Conservation (phyloP, 495 filamentous ascomycete genomes). For the Lentithecium fluviatile region DNA sequence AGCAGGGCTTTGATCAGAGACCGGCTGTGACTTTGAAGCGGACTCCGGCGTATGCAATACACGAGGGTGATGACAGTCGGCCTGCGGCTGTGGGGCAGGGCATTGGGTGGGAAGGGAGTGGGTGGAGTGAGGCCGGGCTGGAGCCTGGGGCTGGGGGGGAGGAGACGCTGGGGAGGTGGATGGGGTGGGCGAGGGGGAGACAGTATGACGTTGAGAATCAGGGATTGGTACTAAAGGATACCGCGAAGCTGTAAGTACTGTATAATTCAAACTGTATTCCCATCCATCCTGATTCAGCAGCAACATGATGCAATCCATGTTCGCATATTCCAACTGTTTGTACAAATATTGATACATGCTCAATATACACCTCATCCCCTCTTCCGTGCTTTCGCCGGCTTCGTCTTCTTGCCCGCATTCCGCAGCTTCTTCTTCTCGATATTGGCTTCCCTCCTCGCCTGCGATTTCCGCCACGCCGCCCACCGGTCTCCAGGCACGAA, state of each 20-base stretch:
- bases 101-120: slow-evolving; percentile 42
- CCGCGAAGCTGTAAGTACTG: slow-evolving; percentile 51
- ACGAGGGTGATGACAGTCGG: slow-evolving; percentile 35
- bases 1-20: slow-evolving; percentile 68
- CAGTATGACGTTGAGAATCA: slow-evolving; percentile 67
- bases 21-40: slow-evolving; percentile 66
- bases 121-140: slow-evolving; percentile 61
- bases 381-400: slow-evolving; percentile 7
- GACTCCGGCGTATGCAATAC: slow-evolving; percentile 62
- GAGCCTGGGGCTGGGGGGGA: slow-evolving; percentile 68
- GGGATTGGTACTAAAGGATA: slow-evolving; percentile 53
- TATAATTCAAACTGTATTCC: too few species aligned
- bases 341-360: slow-evolving; percentile 13
- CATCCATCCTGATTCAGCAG: too few species aligned
- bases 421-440: slow-evolving; percentile 60
- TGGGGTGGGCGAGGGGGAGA: slow-evolving; percentile 69
- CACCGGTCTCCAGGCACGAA: slow-evolving; percentile 60
- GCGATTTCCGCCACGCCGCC: slow-evolving; percentile 59
- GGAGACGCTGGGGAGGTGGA: slow-evolving; percentile 68
- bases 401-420: slow-evolving; percentile 46
- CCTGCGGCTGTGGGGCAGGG: slow-evolving; percentile 54
- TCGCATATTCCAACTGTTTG: not conserved
- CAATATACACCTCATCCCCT: slow-evolving; percentile 14
- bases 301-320: not conserved
- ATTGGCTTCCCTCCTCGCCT: slow-evolving; percentile 52